phyloP scores from a whole-genome alignment of 176 grass and related monocot genomes.

The Zoysia japonica region DNA sequence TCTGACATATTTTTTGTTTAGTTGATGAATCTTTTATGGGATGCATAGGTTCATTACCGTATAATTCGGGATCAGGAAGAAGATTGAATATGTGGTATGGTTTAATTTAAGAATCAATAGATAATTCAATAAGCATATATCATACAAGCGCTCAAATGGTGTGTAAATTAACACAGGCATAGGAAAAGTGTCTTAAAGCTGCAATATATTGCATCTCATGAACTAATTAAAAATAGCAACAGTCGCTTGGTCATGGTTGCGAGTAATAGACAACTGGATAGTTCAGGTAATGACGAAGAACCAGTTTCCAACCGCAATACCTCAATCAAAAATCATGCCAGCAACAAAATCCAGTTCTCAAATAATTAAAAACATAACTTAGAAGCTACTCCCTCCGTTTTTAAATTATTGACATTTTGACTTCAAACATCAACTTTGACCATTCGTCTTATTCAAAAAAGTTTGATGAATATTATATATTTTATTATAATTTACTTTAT shows the following conservation, averaged over 20 bases:
- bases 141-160: neutral
- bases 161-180: neutral
- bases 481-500: too few species aligned
- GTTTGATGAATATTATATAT: too few species aligned
- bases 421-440: too few species aligned
- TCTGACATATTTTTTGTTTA: neutral
- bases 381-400: neutral
- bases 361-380: conserved; percentile 27
- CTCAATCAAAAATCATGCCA: conserved; percentile 26
- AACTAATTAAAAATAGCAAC: neutral
- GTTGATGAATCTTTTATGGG: neutral
- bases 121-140: neutral
- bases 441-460: too few species aligned
- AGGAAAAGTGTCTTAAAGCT: neutral
- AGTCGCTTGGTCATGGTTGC: neutral
- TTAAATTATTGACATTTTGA: too few species aligned
- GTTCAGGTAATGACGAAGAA: neutral
- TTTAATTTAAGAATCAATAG: conserved; percentile 24
- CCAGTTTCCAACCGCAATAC: neutral
- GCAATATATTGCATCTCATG: neutral
- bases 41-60: neutral
- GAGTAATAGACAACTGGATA: too few species aligned
- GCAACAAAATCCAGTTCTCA: conserved; percentile 6
- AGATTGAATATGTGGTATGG: neutral
- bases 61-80: neutral